Base-by-base conservation (phyloP, 2,329 filamentous ascomycete species). In the Hypocreales sp. region DNA sequence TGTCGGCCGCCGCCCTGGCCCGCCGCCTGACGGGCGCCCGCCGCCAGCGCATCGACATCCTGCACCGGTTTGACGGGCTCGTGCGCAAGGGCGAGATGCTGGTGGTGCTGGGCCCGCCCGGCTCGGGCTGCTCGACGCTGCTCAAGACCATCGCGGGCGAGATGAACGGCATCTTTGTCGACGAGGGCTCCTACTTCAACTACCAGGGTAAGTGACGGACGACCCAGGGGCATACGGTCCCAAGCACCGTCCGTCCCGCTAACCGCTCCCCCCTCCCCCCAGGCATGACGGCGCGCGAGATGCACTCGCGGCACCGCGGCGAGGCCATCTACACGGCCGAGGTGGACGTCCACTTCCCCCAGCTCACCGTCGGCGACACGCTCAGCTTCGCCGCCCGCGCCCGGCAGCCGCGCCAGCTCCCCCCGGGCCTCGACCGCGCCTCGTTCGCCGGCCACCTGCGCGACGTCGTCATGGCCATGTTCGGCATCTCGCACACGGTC, bases 301-400 rank as follows among this genome's bases (percentile, higher is more conserved):
- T 90, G 79, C 71, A 79, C 53, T 70, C 68, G 8, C 61, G 68
- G 35, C 84, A 87, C 55, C 74, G 79, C 16, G 82, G 82, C 37
- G 82, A 92, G 53, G 79, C 79, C 35, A 86, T 90, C 47, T 90
- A 90, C 54, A 86, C 79, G 0, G 79, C 79, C 32, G 81, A 90
- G 49, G 75, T 81, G 20, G 83, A 92, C 46, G 75, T 79, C 5
- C 79, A 86, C 51, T 86, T 86, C 44, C 78, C 79, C 9, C 68
- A 75, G 54, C 54, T 90, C 40, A 74, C 69, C 2, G 80, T 87
- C 23, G 79, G 79, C 27, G 77, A 87, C 41, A 90, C 81, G 2
- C 61, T 87, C 25, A 75, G 71, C 29, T 87, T 87, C 35, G 80
- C 80, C 12, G 79, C 80, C 4, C 61, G 69, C 12, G 77, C 79